Percentiles rank a stretch among this genome's conserved stretches.
phyloP scores from a whole-genome alignment of 2,329 filamentous ascomycete genomes.

The Aureobasidium vineae region DNA sequence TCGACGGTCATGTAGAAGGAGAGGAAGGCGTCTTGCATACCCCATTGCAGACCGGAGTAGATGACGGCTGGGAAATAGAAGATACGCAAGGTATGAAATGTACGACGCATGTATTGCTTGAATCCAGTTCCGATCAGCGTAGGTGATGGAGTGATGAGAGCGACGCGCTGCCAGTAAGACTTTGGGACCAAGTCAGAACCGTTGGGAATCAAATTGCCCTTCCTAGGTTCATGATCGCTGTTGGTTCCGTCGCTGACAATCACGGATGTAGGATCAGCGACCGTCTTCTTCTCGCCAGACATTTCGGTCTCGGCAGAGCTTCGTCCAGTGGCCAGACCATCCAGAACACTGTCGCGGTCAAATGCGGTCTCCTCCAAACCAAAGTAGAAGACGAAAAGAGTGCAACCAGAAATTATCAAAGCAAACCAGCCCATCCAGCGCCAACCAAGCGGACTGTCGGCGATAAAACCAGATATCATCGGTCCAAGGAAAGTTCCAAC shows the following conservation, averaged over 20 bases:
- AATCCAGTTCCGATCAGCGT: conserved; percentile 55
- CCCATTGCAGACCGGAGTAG: conserved; percentile 60
- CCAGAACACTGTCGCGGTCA: conserved; percentile 33
- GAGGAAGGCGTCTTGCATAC: conserved; percentile 59
- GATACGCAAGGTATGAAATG: conserved; percentile 57
- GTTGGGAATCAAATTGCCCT: conserved; percentile 25
- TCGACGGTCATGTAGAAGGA: conserved; percentile 60
- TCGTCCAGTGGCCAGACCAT: conserved; percentile 16
- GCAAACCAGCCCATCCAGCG: conserved; percentile 56
- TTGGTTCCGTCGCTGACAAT: background rate
- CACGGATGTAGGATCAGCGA: conserved; percentile 8
- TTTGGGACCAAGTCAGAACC: conserved; percentile 38
- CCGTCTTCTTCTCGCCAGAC: conserved; percentile 21
- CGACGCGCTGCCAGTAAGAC: conserved; percentile 56
- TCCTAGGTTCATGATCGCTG: background rate
- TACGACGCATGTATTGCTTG: conserved; percentile 54
- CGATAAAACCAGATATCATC: conserved; percentile 53
- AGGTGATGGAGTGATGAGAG: conserved; percentile 55
- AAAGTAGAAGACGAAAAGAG: conserved; percentile 52
- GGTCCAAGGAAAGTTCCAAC: conserved; percentile 58
- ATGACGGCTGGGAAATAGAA: conserved; percentile 59
- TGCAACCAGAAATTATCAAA: conserved; percentile 50
- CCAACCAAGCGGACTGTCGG: conserved; percentile 50
- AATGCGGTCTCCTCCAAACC: conserved; percentile 55
- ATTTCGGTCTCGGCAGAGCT: background rate